A percentile compares a stretch with the other conserved stretches of the same genome.
Evolutionary conservation across 2,329 filamentous ascomycete species (phyloP).

Genomic region (Nannizzia gypsea): DNA sequence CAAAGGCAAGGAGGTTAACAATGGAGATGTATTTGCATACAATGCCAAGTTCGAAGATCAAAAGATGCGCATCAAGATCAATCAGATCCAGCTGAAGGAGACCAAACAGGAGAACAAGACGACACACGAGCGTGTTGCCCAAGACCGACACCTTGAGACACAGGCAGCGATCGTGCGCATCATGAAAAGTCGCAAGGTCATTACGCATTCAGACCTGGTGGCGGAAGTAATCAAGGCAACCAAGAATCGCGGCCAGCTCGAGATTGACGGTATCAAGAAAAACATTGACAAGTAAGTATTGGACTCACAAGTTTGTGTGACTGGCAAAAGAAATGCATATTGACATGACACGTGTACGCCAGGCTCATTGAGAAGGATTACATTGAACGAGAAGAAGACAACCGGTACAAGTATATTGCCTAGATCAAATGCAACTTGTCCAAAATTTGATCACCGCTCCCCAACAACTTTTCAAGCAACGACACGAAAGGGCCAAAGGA

Average conservation of each 20-base stretch:
- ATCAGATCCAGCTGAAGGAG: conserved; percentile 95
- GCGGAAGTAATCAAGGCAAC: conserved; percentile 88
- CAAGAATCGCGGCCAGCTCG: conserved; percentile 71
- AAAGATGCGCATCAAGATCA: conserved; percentile 92
- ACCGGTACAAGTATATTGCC: conserved; percentile 59
- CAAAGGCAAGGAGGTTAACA: conserved; percentile 65
- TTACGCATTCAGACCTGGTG: conserved; percentile 76
- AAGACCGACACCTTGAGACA: conserved; percentile 88
- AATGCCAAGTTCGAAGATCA: conserved; percentile 66
- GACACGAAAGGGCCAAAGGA: background rate
- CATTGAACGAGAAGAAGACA: conserved; percentile 54
- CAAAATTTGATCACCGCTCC: too few species aligned
- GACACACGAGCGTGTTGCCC: conserved; percentile 78
- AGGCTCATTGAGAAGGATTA: conserved; percentile 91
- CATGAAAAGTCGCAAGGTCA: conserved; percentile 86
- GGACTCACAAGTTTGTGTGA: conserved; percentile 8
- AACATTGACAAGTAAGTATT: conserved; percentile 78
- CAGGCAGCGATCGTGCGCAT: conserved; percentile 94
- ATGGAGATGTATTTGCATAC: conserved; percentile 72
- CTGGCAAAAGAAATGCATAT: background rate
- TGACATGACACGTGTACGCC: background rate
- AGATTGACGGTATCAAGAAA: conserved; percentile 80
- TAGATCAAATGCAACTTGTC: conserved; percentile 24
- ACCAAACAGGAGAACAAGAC: conserved; percentile 90
- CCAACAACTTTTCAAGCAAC: too few species aligned